phyloP scores from a whole-genome alignment of 2,329 filamentous ascomycete species.

The Trichophyton mentagrophytes region DNA sequence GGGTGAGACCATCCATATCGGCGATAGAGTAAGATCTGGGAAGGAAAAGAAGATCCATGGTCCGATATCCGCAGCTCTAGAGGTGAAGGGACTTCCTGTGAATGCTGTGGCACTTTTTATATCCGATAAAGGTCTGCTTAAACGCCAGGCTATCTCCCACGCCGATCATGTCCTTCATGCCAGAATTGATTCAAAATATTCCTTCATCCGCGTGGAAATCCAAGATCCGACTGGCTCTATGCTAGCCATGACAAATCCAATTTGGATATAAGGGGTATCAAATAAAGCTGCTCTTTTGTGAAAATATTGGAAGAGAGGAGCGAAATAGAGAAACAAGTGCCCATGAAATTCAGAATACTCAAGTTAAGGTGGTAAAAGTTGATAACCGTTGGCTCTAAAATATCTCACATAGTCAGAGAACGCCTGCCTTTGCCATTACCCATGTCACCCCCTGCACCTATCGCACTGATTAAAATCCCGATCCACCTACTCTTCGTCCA shows the following conservation, averaged over 20 bases:
- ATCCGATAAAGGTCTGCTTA: conserved; percentile 12
- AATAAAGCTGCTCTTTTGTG: too few species aligned
- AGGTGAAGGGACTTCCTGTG: conserved; percentile 3
- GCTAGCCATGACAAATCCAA: conserved; percentile 14
- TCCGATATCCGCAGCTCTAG: background rate
- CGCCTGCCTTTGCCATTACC: background rate
- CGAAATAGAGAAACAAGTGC: too few species aligned
- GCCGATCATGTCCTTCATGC: conserved; percentile 1
- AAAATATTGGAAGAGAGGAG: too few species aligned
- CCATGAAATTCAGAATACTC: too few species aligned
- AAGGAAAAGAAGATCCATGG: background rate
- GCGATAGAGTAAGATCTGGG: conserved; percentile 2
- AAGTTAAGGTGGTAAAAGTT: too few species aligned
- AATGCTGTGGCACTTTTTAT: conserved; percentile 11
- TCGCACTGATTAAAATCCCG: background rate
- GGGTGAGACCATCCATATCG: conserved; percentile 5
- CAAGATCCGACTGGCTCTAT: conserved; percentile 10
- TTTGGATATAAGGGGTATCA: conserved; percentile 8
- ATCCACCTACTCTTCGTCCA: background rate
- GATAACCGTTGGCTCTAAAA: too few species aligned
- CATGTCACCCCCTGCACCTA: background rate
- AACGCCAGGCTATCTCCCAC: conserved; percentile 8
- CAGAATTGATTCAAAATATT: conserved; percentile 1
- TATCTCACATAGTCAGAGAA: too few species aligned
- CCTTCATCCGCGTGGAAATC: conserved; percentile 14